Conservation (phyloP, 257 asterid genomes). For the Paraleonurus japonicus region DNA sequence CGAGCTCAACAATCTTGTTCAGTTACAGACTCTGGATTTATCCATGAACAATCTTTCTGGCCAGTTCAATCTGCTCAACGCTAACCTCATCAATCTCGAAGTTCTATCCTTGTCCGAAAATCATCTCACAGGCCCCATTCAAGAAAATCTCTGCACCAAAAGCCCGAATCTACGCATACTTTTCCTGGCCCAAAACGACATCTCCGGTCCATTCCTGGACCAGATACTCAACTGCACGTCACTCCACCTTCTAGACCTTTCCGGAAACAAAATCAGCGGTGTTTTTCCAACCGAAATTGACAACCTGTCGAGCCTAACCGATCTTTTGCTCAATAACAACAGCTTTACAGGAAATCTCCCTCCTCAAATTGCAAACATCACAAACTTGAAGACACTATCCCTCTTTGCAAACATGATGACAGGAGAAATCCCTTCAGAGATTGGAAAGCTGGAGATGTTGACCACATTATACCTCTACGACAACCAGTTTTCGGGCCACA, state of each 20-base stretch:
- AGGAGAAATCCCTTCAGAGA: constrained; percentile 62
- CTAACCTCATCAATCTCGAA: constrained; percentile 42
- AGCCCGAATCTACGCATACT: constrained; percentile 42
- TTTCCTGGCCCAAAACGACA: constrained; percentile 51
- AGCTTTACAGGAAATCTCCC: constrained; percentile 67
- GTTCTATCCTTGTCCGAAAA: constrained; percentile 51
- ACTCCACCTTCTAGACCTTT: constrained; percentile 65
- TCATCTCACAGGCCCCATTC: constrained; percentile 43
- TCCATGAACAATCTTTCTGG: constrained; percentile 75
- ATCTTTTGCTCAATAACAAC: constrained; percentile 85
- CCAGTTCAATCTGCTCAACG: constrained; percentile 26
- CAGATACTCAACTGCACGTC: constrained; percentile 63
- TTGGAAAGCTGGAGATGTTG: constrained; percentile 64
- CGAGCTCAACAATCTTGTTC: constrained; percentile 49
- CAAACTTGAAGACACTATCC: constrained; percentile 43
- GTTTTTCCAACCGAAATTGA: constrained; percentile 49
- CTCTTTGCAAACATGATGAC: constrained; percentile 72
- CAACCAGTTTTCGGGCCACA: constrained; percentile 72
- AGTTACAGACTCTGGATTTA: constrained; percentile 53
- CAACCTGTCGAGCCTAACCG: constrained; percentile 56
- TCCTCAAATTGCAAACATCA: constrained; percentile 67
- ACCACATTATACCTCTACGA: constrained; percentile 59
- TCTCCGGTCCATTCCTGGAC: constrained; percentile 61
- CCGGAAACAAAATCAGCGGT: constrained; percentile 60
- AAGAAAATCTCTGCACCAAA: constrained; percentile 44